Evolutionary conservation across 192 early-diverging fungal genomes (phyloP), one percentile per base, ranked within the genome.

Genomic region (Radiomyces spectabilis): DNA sequence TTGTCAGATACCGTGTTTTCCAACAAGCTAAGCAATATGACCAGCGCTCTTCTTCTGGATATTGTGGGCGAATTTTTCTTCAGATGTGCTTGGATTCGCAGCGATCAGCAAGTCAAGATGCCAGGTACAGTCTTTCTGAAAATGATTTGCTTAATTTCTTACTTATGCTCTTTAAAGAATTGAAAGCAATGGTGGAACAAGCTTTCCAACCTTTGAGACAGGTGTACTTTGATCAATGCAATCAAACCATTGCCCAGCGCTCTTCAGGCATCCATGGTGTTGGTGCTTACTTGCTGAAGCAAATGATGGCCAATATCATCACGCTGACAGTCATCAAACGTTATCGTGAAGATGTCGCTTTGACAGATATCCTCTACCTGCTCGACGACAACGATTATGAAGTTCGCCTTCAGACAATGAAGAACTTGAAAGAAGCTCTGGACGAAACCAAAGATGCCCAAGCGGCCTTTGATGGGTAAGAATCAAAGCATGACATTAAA

Each of bases 361-460:
- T 62, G 12, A 24, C 31, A n/a, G 46, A 69, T 25, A 40, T 82
- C 22, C 21, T 61, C 15, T 41, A 41, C 3, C 62, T 86, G 13
- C 38, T 84, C 27, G 42, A 65, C 7, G 77, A 85, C 50, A 25
- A 32, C 6, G 79, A 83, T n/a, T 85, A 87, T 61, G 85, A 87
- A 51, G 80, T 85, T 6, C 81, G 83, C 5, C 57, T 83, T 7
- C 55, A 66, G n/a, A 69, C 75, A 0, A 43, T 85, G 8, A 51
- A 66, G 42, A 76, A 72, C 31, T 37, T 83, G 2, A 61, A n/a
- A n/a, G n/a, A n/a, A n/a, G n/a, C n/a, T n/a, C n/a, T n/a, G n/a
- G n/a, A n/a, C n/a, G n/a, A n/a, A n/a, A n/a, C n/a, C n/a, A n/a
- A n/a, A n/a, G n/a, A n/a, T n/a, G n/a, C n/a, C n/a, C n/a, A n/a